These are phyloP conservation scores for Penicillium sp. DNA, from an alignment of 2,329 filamentous ascomycete genomes.

Conservation along the genomic window DNA sequence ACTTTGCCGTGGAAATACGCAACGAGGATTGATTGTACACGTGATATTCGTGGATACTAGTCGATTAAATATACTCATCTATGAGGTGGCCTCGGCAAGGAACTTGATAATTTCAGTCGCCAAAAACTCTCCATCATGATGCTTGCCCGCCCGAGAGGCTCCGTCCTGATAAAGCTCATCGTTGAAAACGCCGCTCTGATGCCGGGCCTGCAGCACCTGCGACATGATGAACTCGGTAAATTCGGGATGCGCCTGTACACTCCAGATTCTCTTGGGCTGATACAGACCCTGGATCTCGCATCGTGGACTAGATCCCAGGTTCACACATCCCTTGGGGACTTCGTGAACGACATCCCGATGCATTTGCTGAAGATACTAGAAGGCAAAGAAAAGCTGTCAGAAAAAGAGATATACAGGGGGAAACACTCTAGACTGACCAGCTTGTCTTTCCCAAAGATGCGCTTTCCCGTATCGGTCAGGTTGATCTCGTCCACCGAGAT, in stretches of 20 bases:
- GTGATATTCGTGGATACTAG: not conserved
- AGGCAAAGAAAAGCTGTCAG: too few relatives aligned
- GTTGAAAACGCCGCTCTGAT: slow-evolving; percentile 19
- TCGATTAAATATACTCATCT: not conserved
- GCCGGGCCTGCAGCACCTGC: slow-evolving; percentile 22
- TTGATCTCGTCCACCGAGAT: slow-evolving; percentile 40
- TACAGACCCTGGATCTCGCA: slow-evolving; percentile 45
- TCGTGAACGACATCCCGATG: slow-evolving; percentile 43
- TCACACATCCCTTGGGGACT: slow-evolving; percentile 36
- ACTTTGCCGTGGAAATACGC: not conserved
- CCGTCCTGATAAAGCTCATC: slow-evolving; percentile 19
- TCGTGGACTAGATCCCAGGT: slow-evolving; percentile 38
- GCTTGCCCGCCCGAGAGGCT: slow-evolving; percentile 12
- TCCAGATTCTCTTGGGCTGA: slow-evolving; percentile 34
- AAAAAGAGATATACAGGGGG: not conserved
- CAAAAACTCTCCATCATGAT: slow-evolving; percentile 21
- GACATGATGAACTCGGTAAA: slow-evolving; percentile 38
- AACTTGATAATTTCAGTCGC: slow-evolving; percentile 16
- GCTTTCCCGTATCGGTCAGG: slow-evolving; percentile 37
- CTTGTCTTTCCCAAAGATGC: slow-evolving; percentile 32
- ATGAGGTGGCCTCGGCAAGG: slow-evolving; percentile 6
- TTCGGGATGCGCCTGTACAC: slow-evolving; percentile 47
- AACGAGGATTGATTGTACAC: not conserved
- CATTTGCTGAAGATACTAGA: slow-evolving; percentile 41
- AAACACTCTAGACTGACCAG: slow-evolving; percentile 14